phyloP scores from a whole-genome alignment of 352 stramenopile genomes.

The Phytophthora sansomeana region DNA sequence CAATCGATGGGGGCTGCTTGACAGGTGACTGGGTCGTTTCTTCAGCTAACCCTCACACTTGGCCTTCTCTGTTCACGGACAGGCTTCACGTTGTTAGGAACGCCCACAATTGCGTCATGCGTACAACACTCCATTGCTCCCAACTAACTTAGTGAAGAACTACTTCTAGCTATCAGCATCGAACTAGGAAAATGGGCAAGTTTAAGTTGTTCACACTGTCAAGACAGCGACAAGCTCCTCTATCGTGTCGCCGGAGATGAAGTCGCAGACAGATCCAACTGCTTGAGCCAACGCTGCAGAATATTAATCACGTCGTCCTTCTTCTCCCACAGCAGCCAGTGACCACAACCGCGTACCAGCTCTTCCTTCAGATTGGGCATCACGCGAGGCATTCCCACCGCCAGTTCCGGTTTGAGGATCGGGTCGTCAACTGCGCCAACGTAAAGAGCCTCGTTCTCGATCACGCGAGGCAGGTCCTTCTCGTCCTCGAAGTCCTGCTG shows the following conservation, averaged over 20 bases:
- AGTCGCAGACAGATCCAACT: slow-evolving; percentile 14
- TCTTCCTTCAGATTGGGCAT: slow-evolving; percentile 60
- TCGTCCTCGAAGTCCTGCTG: slow-evolving; percentile 66
- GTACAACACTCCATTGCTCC: too few species aligned
- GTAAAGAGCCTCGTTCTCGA: slow-evolving; percentile 62
- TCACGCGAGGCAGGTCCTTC: slow-evolving; percentile 37
- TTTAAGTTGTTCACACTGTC: background rate
- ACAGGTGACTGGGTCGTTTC: too few species aligned
- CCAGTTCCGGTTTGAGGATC: slow-evolving; percentile 61
- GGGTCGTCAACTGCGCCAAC: slow-evolving; percentile 65
- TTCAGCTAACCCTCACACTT: too few species aligned
- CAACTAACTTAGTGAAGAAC: too few species aligned
- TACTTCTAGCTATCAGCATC: too few species aligned
- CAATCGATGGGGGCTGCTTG: too few species aligned
- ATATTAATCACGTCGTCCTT: slow-evolving; percentile 50
- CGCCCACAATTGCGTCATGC: too few species aligned
- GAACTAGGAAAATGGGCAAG: too few species aligned
- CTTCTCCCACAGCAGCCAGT: slow-evolving; percentile 70
- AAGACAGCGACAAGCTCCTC: background rate
- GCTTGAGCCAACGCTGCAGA: slow-evolving; percentile 41
- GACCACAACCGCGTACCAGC: slow-evolving; percentile 53
- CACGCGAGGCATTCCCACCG: slow-evolving; percentile 52
- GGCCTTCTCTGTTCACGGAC: too few species aligned
- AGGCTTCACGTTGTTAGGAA: too few species aligned
- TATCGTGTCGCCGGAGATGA: slow-evolving; percentile 14